Conservation (phyloP, 1,139 yeast species). For the Saccharomyces hybrid region DNA sequence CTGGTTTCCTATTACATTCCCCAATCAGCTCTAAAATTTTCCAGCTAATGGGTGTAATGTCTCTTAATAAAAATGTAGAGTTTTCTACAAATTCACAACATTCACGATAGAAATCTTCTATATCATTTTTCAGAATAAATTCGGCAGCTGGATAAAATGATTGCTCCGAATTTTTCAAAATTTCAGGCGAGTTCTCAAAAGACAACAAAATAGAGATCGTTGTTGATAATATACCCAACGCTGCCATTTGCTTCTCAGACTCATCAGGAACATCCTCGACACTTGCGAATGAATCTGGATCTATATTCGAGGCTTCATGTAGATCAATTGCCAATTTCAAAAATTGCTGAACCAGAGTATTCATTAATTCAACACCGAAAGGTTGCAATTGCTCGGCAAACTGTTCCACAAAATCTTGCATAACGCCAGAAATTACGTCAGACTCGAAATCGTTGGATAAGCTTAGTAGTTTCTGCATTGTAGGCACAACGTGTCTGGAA, state of each 20-base stretch:
- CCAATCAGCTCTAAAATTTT: conserved; percentile 51
- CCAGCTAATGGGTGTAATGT: conserved; percentile 75
- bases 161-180: conserved; percentile 61
- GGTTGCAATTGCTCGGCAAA: conserved; percentile 88
- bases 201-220: conserved; percentile 81
- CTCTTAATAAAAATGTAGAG: conserved; percentile 66
- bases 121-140: conserved; percentile 51
- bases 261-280: conserved; percentile 40
- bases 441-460: conserved; percentile 79
- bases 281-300: conserved; percentile 41
- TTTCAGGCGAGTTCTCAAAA: conserved; percentile 71
- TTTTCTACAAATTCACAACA: conserved; percentile 80
- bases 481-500: conserved; percentile 61
- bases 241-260: conserved; percentile 81
- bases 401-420: conserved; percentile 92
- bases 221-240: conserved; percentile 78
- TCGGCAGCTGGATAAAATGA: conserved; percentile 68
- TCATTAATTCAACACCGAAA: conserved; percentile 82
- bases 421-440: conserved; percentile 80
- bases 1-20: conserved; percentile 45
- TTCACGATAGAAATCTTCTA: conserved; percentile 79
- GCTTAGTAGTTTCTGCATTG: conserved; percentile 72
- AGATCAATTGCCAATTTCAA: conserved; percentile 66
- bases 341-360: conserved; percentile 72
- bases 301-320: conserved; percentile 50